phyloP scores from a whole-genome alignment of 208 protist species.

The Vickermania spadyakhi region DNA sequence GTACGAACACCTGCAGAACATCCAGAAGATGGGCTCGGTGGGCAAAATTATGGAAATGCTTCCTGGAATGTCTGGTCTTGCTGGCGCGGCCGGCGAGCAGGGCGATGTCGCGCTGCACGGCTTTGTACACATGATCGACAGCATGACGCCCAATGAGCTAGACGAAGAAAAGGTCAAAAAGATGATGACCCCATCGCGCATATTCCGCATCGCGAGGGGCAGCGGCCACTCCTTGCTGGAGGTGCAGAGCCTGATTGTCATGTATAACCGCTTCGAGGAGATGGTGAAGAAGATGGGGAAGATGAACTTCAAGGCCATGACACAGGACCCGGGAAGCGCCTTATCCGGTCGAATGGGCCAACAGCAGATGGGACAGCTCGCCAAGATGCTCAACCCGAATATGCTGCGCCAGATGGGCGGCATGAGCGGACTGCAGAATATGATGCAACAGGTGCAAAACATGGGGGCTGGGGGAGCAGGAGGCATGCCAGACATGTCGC shows the following conservation, averaged over 20 bases:
- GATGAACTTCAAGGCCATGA: conserved; percentile 87
- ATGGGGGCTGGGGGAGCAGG: conserved; percentile 19
- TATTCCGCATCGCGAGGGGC: conserved; percentile 79
- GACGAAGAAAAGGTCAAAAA: conserved; percentile 88
- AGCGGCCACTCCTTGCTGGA: conserved; percentile 65
- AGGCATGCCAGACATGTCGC: conserved; percentile 38
- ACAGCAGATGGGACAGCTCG: conserved; percentile 80
- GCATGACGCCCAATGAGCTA: conserved; percentile 91
- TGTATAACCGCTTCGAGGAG: conserved; percentile 82
- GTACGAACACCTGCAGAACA: conserved; percentile 95
- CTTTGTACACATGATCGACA: conserved; percentile 96
- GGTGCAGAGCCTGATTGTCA: conserved; percentile 74
- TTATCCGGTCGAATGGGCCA: conserved; percentile 48
- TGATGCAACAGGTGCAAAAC: conserved; percentile 82
- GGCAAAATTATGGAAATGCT: conserved; percentile 92
- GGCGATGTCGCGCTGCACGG: conserved; percentile 71
- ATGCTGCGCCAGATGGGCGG: conserved; percentile 82
- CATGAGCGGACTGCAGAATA: conserved; percentile 68
- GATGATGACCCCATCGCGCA: conserved; percentile 78
- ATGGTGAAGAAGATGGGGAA: conserved; percentile 88
- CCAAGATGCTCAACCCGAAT: conserved; percentile 81
- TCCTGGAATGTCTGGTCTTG: conserved; percentile 79
- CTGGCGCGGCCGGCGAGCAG: conserved; percentile 43
- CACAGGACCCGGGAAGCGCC: conserved; percentile 56
- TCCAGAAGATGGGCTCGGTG: conserved; percentile 93